Percentiles rank a stretch among this genome's conserved stretches.
Evolutionary conservation across 768 basidiomycete species (phyloP).

Genomic region (Filobasidium wieringae): DNA sequence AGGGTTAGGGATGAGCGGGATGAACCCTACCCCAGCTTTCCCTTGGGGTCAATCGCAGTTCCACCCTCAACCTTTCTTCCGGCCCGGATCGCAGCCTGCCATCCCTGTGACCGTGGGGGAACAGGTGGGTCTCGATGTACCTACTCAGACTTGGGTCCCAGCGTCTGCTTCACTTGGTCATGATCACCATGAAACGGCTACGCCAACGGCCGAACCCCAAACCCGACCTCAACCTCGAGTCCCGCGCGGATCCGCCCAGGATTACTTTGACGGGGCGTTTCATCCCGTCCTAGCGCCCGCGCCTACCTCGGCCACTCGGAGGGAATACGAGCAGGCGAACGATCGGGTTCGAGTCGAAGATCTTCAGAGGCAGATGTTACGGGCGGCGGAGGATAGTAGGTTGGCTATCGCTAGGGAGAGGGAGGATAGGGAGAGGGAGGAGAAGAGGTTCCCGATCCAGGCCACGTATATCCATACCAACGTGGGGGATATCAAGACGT

Average conservation of each 20-base stretch:
- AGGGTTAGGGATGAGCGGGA: too few species aligned
- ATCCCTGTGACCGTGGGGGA: too few species aligned
- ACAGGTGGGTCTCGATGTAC: background rate
- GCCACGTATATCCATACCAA: conserved; percentile 9
- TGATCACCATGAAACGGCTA: background rate
- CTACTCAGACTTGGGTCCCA: background rate
- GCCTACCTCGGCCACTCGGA: background rate
- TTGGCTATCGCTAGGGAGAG: background rate
- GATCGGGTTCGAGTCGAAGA: background rate
- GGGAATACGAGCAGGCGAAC: background rate
- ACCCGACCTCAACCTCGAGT: too few species aligned
- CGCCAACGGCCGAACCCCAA: too few species aligned
- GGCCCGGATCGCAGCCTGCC: too few species aligned
- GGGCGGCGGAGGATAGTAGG: conserved; percentile 7
- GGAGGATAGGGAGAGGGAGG: background rate
- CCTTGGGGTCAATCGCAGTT: too few species aligned
- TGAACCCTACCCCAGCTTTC: too few species aligned
- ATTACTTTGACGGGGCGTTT: background rate
- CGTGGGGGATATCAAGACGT: conserved; percentile 12
- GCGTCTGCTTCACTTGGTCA: background rate
- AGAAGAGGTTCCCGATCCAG: background rate
- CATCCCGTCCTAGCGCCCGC: background rate
- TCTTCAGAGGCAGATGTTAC: background rate
- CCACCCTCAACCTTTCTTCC: too few species aligned
- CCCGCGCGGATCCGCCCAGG: background rate